A percentile compares a stretch with the other conserved stretches of the same genome.
Evolutionary conservation across 345 rosid genomes (phyloP).

Genomic region (Firmiana major): DNA sequence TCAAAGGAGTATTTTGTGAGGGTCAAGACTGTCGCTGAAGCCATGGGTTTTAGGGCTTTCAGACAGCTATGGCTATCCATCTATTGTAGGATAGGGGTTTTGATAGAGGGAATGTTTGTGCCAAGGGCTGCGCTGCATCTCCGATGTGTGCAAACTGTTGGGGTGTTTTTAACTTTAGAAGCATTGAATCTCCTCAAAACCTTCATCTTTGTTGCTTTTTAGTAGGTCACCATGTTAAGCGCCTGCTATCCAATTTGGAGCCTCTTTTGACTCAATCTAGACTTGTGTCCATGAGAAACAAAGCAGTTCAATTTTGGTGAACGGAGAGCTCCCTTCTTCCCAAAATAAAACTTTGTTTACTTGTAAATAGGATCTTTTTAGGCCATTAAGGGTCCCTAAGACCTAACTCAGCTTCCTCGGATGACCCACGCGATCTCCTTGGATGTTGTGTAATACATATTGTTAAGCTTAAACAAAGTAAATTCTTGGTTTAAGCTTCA

Average conservation of each 20-base stretch:
- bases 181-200: constrained; percentile 32
- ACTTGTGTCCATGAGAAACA: constrained; percentile 45
- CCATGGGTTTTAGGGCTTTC: constrained; percentile 29
- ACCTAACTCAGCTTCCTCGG: constrained; percentile 14
- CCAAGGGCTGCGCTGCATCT: constrained; percentile 16
- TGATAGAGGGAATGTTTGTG: constrained; percentile 29
- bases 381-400: constrained; percentile 11
- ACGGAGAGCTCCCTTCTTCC: constrained; percentile 1
- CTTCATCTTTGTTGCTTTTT: constrained; percentile 37
- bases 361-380: constrained; percentile 44
- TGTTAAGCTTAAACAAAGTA: constrained; percentile 12
- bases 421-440: constrained; percentile 35
- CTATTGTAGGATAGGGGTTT: background rate
- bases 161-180: constrained; percentile 23
- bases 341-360: constrained; percentile 16
- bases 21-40: constrained; percentile 21
- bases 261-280: constrained; percentile 61
- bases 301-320: constrained; percentile 19
- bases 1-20: background rate
- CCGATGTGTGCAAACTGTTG: constrained; percentile 21
- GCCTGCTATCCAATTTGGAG: constrained; percentile 30
- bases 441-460: constrained; percentile 30
- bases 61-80: background rate
- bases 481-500: constrained; percentile 29
- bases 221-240: constrained; percentile 29